Evolutionary conservation across 208 protist genomes (phyloP).

Genomic region (Trypanosoma rangeli): DNA sequence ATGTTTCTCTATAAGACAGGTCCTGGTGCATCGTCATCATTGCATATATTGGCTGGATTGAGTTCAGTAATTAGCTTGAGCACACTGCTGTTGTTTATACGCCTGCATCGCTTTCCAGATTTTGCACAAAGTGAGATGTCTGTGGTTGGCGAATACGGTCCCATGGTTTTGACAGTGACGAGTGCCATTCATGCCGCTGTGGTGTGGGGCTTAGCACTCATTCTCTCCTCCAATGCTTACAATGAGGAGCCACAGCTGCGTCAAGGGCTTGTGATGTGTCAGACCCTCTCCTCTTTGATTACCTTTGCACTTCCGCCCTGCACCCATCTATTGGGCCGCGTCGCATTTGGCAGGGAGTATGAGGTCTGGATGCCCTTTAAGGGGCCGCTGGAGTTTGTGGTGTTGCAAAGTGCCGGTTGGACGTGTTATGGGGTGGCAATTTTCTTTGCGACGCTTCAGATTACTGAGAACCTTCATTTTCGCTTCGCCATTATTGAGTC

Average conservation of each 20-base stretch:
- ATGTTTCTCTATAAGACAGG: slow-evolving; percentile 38
- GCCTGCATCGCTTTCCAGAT: slow-evolving; percentile 31
- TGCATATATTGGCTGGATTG: slow-evolving; percentile 53
- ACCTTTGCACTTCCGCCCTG: slow-evolving; percentile 60
- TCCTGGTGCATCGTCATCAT: slow-evolving; percentile 35
- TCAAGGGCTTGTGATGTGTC: slow-evolving; percentile 31
- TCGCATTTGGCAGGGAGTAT: slow-evolving; percentile 58
- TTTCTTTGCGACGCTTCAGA: slow-evolving; percentile 63
- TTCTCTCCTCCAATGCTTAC: slow-evolving; percentile 19
- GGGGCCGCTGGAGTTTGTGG: slow-evolving; percentile 56
- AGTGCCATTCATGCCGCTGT: slow-evolving; percentile 22
- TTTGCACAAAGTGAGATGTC: slow-evolving; percentile 16
- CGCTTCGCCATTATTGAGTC: slow-evolving; percentile 50
- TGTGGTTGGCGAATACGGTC: slow-evolving; percentile 22
- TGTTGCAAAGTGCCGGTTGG: slow-evolving; percentile 62
- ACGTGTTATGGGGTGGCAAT: slow-evolving; percentile 51
- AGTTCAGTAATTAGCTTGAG: slow-evolving; percentile 46
- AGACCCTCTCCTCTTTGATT: slow-evolving; percentile 39
- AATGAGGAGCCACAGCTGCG: slow-evolving; percentile 10
- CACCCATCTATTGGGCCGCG: slow-evolving; percentile 63
- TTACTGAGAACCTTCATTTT: slow-evolving; percentile 40
- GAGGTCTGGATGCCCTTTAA: slow-evolving; percentile 64
- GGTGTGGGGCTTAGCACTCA: slow-evolving; percentile 26
- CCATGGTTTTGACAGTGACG: slow-evolving; percentile 27
- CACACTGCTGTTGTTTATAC: slow-evolving; percentile 47